Percentiles rank a stretch among this genome's conserved stretches.
Evolutionary conservation across 768 basidiomycete genomes (phyloP).

Genomic region (Serendipita sp.): DNA sequence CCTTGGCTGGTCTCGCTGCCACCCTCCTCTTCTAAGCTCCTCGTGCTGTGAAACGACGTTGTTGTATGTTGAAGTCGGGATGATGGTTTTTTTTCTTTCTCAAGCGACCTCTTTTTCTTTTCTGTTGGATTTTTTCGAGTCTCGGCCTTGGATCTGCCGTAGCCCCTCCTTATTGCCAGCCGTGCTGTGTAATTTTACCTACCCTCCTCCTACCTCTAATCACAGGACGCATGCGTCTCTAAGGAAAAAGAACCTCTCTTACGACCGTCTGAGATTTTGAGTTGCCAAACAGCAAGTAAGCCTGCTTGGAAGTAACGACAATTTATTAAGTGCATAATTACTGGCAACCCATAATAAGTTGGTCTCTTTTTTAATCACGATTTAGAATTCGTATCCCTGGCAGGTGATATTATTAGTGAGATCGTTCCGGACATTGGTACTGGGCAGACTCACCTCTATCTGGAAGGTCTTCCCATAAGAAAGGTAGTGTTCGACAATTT

Average conservation of each 20-base stretch:
- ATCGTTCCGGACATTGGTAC: too few species aligned
- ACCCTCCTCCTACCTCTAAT: not conserved
- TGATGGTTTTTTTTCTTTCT: not conserved
- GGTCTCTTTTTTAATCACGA: too few species aligned
- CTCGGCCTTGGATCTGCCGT: not conserved
- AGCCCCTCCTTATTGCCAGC: not conserved
- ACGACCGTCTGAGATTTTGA: too few species aligned
- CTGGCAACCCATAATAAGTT: too few species aligned
- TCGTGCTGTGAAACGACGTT: not conserved
- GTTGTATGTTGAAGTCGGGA: not conserved
- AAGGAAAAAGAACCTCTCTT: too few species aligned
- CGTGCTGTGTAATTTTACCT: constrained; percentile 5
- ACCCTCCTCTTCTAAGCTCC: not conserved
- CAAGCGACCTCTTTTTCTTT: not conserved
- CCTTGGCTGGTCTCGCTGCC: not conserved
- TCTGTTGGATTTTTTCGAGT: not conserved
- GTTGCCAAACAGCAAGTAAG: too few species aligned
- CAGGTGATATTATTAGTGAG: too few species aligned
- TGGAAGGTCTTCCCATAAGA: constrained; percentile 78
- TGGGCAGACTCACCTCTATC: constrained; percentile 38
- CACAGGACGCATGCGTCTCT: not conserved
- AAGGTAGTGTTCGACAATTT: constrained; percentile 86
- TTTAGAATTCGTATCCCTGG: too few species aligned
- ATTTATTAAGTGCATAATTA: too few species aligned
- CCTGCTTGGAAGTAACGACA: too few species aligned